Evolutionary conservation across 2,329 filamentous ascomycete species (phyloP), one percentile per base, ranked within the genome.

Genomic region (Epichloe glyceriae): DNA sequence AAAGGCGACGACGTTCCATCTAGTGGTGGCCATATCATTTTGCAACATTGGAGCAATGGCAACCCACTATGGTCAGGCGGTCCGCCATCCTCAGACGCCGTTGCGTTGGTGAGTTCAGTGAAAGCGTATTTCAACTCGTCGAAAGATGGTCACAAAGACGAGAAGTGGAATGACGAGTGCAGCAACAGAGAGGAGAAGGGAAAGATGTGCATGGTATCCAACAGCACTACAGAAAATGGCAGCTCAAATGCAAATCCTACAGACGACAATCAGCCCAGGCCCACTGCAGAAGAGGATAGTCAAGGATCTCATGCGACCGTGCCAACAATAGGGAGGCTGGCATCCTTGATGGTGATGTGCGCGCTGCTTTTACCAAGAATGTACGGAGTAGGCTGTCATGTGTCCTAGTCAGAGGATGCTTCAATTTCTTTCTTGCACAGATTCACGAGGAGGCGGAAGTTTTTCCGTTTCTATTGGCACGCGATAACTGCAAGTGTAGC

Each of bases 71-170:
- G 86, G 86, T 85, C 82, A 40, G 80, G 73, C 12, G 86, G 86
- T 0, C 86, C 86, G 3, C 86, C 86, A 0, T 56, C 57, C 0
- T 55, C 70, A 35, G 82, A 89, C 58, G 79, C 85, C 0, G 67
- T 74, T 17, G 71, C 87, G 58, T 78, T 74, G 6, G 73, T 90
- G 22, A 76, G 73, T 38, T 88, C 88, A 60, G 75, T 88, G 52
- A 88, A 86, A 63, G 82, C 82, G 0, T 91, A 90, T 65, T 91
- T 89, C 70, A 90, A 90, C 70, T 82, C 82, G 15, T 82, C 82
- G 3, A 30, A 30, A 30, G 57, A 70, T 19, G 55, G 58, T 2
- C 22, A 41, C 39, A 42, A 37, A 12, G 39, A 33, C 14, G 35
- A 6, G n/a, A 22, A 50, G 33, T 53, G 53, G 53, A 35, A 44